Base-by-base conservation (phyloP, 192 early-diverging fungal species). In the Gaertneriomyces semiglobifer region DNA sequence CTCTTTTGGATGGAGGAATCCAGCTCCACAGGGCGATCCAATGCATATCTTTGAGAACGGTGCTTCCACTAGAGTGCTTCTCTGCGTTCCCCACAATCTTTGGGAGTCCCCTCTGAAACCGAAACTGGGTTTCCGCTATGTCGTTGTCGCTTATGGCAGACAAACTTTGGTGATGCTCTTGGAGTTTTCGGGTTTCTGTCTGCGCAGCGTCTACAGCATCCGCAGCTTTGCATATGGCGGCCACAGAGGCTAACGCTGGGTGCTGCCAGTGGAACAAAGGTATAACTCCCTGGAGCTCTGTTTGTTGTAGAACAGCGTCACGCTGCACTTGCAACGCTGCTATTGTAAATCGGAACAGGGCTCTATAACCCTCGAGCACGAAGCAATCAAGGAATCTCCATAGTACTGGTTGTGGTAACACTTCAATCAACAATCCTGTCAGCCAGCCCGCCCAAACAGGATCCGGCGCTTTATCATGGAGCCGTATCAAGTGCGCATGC, bases 11-110 rank as follows among this genome's bases (percentile, higher is more conserved):
- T 14, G 72, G 73, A 7, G 79, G 79, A n/a, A 80, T 73, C 79
- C 77, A 79, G 6, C 64, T 63, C 79, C 79, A 80, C 12, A 79
- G 52, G 25, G 73, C 74, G 14, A 74, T 68, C 78, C 78, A 79
- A 53, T 77, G 65, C 50, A 77, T 72, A 42, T 77, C 75, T 18
- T 39, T 65, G 45, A 77, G 18, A 44, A 79, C 66, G 14, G 57
- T 68, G 44, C 54, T 63, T 6, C 19, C 10, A 11, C 43, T 69
- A 6, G 55, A 42, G 25, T n/a, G 50, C 19, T 55, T 50, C 58
- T 11, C 63, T 48, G 42, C 50, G 14, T 20, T 51, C 4, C 38
- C 53, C 12, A 50, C 43, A 39, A 79, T 60, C 58, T 79, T 78
- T n/a, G 78, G 78, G 14, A 65, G 9, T 9, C 67, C 78, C 5